Base-by-base conservation (phyloP, 2,329 filamentous ascomycete species). In the Cucurbitaria berberidis region DNA sequence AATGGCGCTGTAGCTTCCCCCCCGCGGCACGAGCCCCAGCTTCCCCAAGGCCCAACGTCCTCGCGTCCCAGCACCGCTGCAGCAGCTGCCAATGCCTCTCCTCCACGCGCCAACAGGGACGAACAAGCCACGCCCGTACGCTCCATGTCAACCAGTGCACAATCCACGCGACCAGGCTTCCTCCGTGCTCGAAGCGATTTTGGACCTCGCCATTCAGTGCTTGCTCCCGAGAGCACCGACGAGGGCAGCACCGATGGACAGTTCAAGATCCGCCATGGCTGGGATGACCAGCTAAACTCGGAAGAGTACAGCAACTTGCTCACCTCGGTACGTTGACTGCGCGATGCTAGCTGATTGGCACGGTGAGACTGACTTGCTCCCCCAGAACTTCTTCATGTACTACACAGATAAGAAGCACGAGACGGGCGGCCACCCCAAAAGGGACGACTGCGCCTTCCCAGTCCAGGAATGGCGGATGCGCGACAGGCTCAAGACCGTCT, bases 331-430 rank as follows among this genome's bases (percentile, higher is more conserved):
- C 78, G 87, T 82, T 62, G 41, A 18, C 22, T 43, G 36, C 46
- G 47, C 18, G 34, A 9, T n/a, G 27, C 26, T 22, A 5, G 21
- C 27, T 7, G 21, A 29, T 19, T 11, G 29, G 11, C 29, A 5
- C 27, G 9, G 18, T 15, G 38, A 15, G 22, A 29, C 58, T 64
- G 46, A 64, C 61, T 39, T 16, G 16, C 56, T 27, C 19, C 38
- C 3, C 49, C 76, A 96, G 89, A 96, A 91, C 63, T 99, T 96
- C 86, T 98, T 96, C 80, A 98, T 98, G 93, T 99, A 99, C 78
- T 99, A 90, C 76, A 97, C 93, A 59, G 95, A 99, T 76, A 98
- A 98, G 77, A 89, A 93, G 47, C 95, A 99, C 77, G 95, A 98
- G 74, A 95, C 91, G 19, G 93, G 91, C 30, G 95, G 92, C 19